Conservation (phyloP, 2,329 filamentous ascomycete genomes). For the Exserohilum rostratum region DNA sequence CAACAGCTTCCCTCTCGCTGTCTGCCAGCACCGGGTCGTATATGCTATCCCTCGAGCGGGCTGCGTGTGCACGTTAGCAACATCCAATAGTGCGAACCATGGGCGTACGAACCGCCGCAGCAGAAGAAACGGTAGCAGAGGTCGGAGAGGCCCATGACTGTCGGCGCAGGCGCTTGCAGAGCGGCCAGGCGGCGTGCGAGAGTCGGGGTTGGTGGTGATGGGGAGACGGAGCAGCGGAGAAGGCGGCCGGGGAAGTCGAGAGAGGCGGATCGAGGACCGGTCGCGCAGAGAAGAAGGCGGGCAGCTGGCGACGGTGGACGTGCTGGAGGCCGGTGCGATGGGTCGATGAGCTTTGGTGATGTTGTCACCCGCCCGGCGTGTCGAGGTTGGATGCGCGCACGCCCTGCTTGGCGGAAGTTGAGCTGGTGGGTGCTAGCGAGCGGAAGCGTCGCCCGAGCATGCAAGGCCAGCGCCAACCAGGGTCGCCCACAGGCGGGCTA, state of each 20-base stretch:
- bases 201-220: neutral
- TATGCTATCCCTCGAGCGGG: conserved; percentile 55
- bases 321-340: conserved; percentile 10
- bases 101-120: conserved; percentile 44
- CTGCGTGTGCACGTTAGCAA: conserved; percentile 39
- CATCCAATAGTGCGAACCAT: neutral
- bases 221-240: too few species aligned
- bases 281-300: conserved; percentile 12
- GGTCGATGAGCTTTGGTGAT: conserved; percentile 11
- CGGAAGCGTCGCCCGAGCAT: conserved; percentile 12
- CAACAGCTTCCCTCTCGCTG: conserved; percentile 94
- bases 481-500: conserved; percentile 1
- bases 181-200: conserved; percentile 12
- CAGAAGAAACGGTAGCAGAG: conserved; percentile 43
- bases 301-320: conserved; percentile 18
- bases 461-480: conserved; percentile 7
- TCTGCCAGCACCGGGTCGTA: conserved; percentile 77
- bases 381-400: conserved; percentile 9
- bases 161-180: conserved; percentile 34
- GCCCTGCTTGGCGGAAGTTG: conserved; percentile 11
- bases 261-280: conserved; percentile 1
- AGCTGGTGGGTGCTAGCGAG: conserved; percentile 10
- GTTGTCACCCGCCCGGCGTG: conserved; percentile 8
- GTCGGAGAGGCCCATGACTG: conserved; percentile 44
- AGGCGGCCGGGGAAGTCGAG: neutral